Evolutionary conservation across 331 rosid genomes (phyloP), one percentile per base, ranked within the genome.

Genomic region (Cydonia oblonga): DNA sequence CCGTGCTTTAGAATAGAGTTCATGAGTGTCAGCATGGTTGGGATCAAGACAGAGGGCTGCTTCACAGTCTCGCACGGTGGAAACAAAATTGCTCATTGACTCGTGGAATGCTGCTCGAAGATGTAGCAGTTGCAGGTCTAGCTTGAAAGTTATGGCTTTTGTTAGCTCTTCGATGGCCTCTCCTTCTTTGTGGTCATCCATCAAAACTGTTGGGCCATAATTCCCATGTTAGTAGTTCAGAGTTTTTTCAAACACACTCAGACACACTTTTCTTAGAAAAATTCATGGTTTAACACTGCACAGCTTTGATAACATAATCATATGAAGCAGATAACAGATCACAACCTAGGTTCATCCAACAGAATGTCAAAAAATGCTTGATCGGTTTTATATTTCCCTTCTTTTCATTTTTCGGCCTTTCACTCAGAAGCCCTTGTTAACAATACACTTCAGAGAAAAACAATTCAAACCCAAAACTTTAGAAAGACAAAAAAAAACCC

Each of bases 41-140:
- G 96, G 91, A 76, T 92, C 97, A 44, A 92, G 87, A 78, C 96
- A 87, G 24, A 92, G 95, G 40, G 96, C 92, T 61, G 96, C 97
- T 83, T 86, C 89, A 65, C 96, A 86, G 81, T 92, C 96, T 74
- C 80, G 86, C 23, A 88, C 57, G 0, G 97, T 78, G 53, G 90
- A 82, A 69, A 65, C 68, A 62, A 64, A 82, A 70, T 90, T 86
- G 25, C 79, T 77, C 80, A 87, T 82, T 52, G 97, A 89, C 66
- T 92, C 96, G 3, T 89, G 76, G 81, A 92, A 92, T 25, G 97
- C 97, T 8, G 96, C 97, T 79, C 97, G 92, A 63, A 92, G 97
- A 82, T 89, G 87, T 64, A 92, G 82, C 46, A 92, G 79, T 84
- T 90, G 96, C 26, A 90, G 68, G 73, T 92, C 97, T 2, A 89